A percentile compares a stretch with the other conserved stretches of the same genome.
Conservation (phyloP, 352 stramenopile species). For the Phytophthora ramorum region DNA sequence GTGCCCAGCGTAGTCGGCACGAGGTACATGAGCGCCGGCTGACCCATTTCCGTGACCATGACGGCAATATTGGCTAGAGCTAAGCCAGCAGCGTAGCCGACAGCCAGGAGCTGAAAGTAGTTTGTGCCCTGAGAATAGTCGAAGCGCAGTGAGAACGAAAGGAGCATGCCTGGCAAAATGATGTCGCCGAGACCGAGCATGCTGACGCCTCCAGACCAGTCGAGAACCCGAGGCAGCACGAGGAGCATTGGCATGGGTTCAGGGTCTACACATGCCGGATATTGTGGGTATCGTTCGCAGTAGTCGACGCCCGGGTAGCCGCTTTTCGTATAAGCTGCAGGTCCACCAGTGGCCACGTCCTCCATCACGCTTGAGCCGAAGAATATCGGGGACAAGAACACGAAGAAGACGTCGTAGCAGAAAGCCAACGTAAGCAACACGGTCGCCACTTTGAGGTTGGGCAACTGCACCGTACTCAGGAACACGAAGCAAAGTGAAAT, state of each 20-base stretch:
- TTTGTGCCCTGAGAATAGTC: constrained; percentile 77
- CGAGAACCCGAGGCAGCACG: constrained; percentile 90
- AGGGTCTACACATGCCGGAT: constrained; percentile 71
- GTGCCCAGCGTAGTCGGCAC: constrained; percentile 93
- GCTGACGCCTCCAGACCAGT: constrained; percentile 92
- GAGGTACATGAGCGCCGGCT: constrained; percentile 97
- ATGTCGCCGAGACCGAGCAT: constrained; percentile 97
- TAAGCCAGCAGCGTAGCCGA: constrained; percentile 94
- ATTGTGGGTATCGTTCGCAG: constrained; percentile 74
- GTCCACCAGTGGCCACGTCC: constrained; percentile 91
- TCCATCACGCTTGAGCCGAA: constrained; percentile 94
- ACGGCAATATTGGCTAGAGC: constrained; percentile 94
- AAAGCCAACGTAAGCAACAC: constrained; percentile 93
- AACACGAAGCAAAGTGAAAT: constrained; percentile 94
- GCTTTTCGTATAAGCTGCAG: constrained; percentile 68
- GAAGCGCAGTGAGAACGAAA: constrained; percentile 93
- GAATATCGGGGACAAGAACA: constrained; percentile 93
- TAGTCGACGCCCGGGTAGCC: constrained; percentile 80
- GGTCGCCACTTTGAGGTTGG: constrained; percentile 91
- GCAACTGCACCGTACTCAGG: constrained; percentile 90
- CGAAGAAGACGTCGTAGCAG: constrained; percentile 97
- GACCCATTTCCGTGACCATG: constrained; percentile 92
- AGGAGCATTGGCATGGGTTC: constrained; percentile 96
- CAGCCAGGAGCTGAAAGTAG: constrained; percentile 91
- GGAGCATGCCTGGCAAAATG: constrained; percentile 94